Evolutionary conservation across 768 basidiomycete species (phyloP), one percentile per base, ranked within the genome.

Genomic region (Pulveroboletus frians): DNA sequence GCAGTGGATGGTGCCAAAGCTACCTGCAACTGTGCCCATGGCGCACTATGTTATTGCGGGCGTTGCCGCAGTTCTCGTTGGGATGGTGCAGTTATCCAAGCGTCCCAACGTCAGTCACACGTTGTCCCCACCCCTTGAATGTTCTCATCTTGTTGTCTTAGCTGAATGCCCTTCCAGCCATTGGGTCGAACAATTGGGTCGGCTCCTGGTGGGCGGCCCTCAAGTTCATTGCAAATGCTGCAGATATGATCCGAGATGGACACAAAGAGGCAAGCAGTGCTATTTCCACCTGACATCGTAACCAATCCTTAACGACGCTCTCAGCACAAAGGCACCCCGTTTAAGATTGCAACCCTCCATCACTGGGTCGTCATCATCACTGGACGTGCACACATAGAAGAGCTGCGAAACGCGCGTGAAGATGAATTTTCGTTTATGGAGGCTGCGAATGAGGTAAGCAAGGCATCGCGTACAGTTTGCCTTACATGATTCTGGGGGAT

Each of bases 321-420:
- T 6, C 21, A 70, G 66, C 52, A 66, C 53, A 62, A 60, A 9
- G 52, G 47, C 21, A 43, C 49, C 8, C 46, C 62, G 5, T 74
- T 69, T 55, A 67, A 68, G 50, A 55, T 71, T 29, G 49, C 70
- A 3, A 52, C 51, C 2, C 27, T 61, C 9, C 43, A 45, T 14
- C 59, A 60, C 39, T 79, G 75, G 75, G 46, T 67, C 0, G 68
- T 77, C 21, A 46, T 79, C 8, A 44, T 72, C 1, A 63, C 55
- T 13, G 61, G 63, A 2, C 57, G 53, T 0, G 49, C 56, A 21
- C 49, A 67, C 6, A 51, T 75, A 36, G 69, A 76, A 9, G 75
- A 77, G 31, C 13, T 75, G 17, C 58, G 64, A 15, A 72, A 63
- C 35, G 69, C 71, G 4, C 62, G 71, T 0, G 71, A 76, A 9